A percentile compares a stretch with the other conserved stretches of the same genome.
Evolutionary conservation across 2,329 filamentous ascomycete genomes (phyloP).

Genomic region (Fusarium sp.): DNA sequence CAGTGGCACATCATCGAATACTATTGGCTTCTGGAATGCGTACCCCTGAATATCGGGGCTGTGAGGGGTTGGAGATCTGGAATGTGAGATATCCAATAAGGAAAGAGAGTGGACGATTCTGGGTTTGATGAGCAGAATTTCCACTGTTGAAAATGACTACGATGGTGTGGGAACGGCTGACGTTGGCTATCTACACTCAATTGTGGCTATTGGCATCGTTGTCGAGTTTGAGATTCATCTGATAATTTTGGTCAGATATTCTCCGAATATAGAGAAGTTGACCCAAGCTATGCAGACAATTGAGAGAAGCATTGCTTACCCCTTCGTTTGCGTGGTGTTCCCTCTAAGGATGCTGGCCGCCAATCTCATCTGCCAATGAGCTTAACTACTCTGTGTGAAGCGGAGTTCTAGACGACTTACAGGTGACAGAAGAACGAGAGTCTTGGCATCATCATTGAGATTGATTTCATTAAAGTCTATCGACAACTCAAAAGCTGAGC

Average conservation of each 20-base stretch:
- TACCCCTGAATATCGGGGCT: slow-evolving; percentile 34
- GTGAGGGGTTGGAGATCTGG: slow-evolving; percentile 26
- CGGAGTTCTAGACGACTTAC: background rate
- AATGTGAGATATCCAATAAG: slow-evolving; percentile 23
- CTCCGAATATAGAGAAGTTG: background rate
- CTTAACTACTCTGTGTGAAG: background rate
- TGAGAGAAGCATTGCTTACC: background rate
- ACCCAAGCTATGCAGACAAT: background rate
- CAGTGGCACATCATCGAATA: background rate
- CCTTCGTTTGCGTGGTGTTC: background rate
- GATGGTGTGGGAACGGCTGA: background rate
- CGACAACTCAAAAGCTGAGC: slow-evolving; percentile 15
- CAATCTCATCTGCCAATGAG: slow-evolving; percentile 1
- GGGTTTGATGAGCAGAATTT: background rate
- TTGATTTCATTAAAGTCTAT: background rate
- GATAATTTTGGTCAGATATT: background rate
- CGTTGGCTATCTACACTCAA: slow-evolving; percentile 10
- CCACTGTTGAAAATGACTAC: slow-evolving; percentile 1
- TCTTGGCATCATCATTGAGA: slow-evolving; percentile 27
- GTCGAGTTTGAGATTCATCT: slow-evolving; percentile 1
- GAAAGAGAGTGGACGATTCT: background rate
- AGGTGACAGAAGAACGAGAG: slow-evolving; percentile 9
- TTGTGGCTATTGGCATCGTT: slow-evolving; percentile 11
- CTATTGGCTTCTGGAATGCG: slow-evolving; percentile 19
- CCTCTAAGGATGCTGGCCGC: background rate